Percentiles rank a stretch among this genome's conserved stretches.
Conservation (phyloP, 2,329 filamentous ascomycete genomes). For the Aspergillus quadrilineatus region DNA sequence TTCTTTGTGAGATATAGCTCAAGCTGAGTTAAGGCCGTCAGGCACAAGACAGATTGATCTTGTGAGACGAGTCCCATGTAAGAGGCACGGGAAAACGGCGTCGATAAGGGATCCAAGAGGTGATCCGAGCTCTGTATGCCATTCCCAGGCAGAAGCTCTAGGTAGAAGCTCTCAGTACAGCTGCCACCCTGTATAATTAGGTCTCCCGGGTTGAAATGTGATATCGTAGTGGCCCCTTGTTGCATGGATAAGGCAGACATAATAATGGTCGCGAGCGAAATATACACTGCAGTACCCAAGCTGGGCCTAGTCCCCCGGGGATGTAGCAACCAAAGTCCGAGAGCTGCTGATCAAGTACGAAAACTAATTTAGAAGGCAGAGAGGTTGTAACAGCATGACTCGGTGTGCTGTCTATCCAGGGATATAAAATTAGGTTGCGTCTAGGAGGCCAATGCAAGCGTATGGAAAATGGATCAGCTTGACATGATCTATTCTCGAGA, state of each 20-base stretch:
- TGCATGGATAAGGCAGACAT: conserved; percentile 6
- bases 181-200: not conserved
- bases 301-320: conserved; percentile 2
- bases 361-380: not conserved
- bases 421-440: conserved; percentile 1
- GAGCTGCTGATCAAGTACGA: conserved; percentile 1
- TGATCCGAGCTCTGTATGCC: not conserved
- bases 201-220: not conserved
- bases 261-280: not conserved
- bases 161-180: not conserved
- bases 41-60: not conserved
- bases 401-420: conserved; percentile 2
- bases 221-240: not conserved
- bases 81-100: not conserved
- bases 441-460: not conserved
- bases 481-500: conserved; percentile 7
- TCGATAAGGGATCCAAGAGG: not conserved
- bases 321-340: not conserved
- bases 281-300: conserved; percentile 2
- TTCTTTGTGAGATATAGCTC: conserved; percentile 15
- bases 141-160: not conserved
- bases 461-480: conserved; percentile 1
- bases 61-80: not conserved
- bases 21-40: not conserved
- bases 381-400: not conserved